A percentile compares a stretch with the other conserved stretches of the same genome.
These are phyloP conservation scores for Glonium stellatum DNA, from an alignment of 495 filamentous ascomycete species.

Conservation along the genomic window DNA sequence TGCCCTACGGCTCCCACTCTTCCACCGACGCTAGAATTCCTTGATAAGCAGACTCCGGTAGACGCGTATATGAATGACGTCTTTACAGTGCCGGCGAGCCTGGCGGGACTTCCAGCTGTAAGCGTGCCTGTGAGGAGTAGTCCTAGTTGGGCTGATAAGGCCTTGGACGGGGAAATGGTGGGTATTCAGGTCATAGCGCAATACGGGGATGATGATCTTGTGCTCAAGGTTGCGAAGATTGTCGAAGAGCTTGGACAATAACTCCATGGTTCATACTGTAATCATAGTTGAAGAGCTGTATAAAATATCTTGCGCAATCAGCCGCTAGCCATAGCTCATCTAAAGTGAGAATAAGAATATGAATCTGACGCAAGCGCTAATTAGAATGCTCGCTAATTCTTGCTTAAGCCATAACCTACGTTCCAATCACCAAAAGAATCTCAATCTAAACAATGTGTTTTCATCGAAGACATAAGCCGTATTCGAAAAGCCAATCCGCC, in stretches of 20 bases:
- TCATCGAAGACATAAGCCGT: no score
- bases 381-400: no score
- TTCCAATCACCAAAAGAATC: no score
- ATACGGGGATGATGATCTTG: constrained; percentile 72
- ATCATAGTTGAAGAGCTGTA: no score
- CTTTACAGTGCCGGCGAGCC: constrained; percentile 87
- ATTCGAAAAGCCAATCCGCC: no score
- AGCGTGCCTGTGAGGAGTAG: constrained; percentile 62
- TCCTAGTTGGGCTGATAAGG: constrained; percentile 30
- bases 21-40: constrained; percentile 54
- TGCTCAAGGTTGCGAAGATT: constrained; percentile 48
- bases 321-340: no score
- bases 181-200: constrained; percentile 90
- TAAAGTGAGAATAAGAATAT: no score
- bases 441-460: no score
- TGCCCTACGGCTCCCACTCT: constrained; percentile 77
- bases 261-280: not conserved
- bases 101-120: constrained; percentile 85
- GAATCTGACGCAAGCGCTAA: no score
- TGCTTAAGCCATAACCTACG: no score
- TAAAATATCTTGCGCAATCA: no score
- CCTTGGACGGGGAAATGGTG: constrained; percentile 26
- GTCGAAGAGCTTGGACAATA: not conserved
- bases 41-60: constrained; percentile 40
- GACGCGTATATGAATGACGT: constrained; percentile 84